Percentiles rank a stretch among this genome's conserved stretches.
Evolutionary conservation across 2,329 filamentous ascomycete genomes (phyloP).

Genomic region (Fusarium sp.): DNA sequence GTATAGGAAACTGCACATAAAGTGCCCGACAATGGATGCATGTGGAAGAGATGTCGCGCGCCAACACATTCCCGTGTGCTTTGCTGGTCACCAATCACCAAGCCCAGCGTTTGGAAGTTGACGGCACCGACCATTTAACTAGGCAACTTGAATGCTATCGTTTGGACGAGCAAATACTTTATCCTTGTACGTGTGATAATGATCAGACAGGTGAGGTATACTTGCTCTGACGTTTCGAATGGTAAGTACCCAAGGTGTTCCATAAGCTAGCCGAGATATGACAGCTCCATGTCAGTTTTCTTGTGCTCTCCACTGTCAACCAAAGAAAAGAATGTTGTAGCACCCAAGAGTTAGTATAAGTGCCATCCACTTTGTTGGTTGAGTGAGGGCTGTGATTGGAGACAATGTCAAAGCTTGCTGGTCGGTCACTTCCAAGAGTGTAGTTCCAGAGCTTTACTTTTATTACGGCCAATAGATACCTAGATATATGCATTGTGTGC

Average conservation of each 20-base stretch:
- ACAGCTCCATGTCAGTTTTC: too few relatives aligned
- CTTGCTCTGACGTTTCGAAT: not conserved
- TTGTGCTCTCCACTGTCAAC: too few relatives aligned
- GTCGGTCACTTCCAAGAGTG: not conserved
- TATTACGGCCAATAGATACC: not conserved
- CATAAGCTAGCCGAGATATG: not conserved
- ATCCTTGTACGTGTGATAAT: too few relatives aligned
- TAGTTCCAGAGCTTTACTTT: too few relatives aligned
- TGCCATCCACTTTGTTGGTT: fast-evolving
- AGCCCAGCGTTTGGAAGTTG: too few relatives aligned
- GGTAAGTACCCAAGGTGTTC: not conserved
- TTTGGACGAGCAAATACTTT: not conserved
- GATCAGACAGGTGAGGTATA: too few relatives aligned
- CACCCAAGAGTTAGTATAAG: not conserved
- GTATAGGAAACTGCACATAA: fast-evolving
- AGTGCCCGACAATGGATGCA: not conserved
- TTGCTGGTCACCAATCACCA: not conserved
- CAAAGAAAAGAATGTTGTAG: too few relatives aligned
- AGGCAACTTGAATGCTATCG: not conserved
- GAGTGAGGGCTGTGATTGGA: too few relatives aligned
- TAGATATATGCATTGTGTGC: not conserved
- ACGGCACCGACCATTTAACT: not conserved
- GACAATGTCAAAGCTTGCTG: not conserved
- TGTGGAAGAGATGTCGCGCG: not conserved
- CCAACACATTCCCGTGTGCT: not conserved